A percentile compares a stretch with the other conserved stretches of the same genome.
These are phyloP conservation scores for Botrytis squamosa DNA, from an alignment of 2,329 filamentous ascomycete species.

Conservation along the genomic window DNA sequence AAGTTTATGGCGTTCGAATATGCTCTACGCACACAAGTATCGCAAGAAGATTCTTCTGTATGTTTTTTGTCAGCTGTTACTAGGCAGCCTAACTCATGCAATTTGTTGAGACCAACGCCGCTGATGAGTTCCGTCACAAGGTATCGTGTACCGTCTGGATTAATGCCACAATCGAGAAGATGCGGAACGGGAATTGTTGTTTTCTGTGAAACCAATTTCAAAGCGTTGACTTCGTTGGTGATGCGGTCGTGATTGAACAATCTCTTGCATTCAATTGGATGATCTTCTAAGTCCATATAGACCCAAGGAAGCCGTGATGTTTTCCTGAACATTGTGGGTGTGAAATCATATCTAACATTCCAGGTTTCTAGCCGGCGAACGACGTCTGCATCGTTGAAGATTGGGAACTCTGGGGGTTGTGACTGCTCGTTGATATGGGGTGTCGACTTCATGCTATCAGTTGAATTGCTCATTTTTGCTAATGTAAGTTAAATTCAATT, in stretches of 20 bases:
- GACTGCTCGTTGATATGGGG: background rate
- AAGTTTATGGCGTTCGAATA: background rate
- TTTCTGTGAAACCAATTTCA: background rate
- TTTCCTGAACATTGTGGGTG: constrained; percentile 1
- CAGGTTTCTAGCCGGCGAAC: background rate
- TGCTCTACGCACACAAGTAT: background rate
- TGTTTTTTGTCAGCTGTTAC: background rate
- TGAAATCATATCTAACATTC: background rate
- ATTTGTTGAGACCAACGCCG: background rate
- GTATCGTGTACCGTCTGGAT: background rate
- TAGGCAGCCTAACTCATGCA: background rate
- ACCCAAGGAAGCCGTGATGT: background rate
- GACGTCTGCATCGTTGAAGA: background rate
- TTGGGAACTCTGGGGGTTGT: background rate
- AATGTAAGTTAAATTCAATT: background rate
- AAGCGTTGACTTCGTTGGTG: constrained; percentile 1
- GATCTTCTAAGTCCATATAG: background rate
- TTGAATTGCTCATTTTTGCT: background rate
- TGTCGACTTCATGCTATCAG: no score
- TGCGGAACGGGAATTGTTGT: background rate
- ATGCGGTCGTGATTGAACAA: background rate
- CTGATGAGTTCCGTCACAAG: background rate
- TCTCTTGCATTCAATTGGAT: background rate
- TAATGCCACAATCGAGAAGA: background rate
- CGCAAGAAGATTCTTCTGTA: background rate